Base-by-base conservation (phyloP, 202 grass and related monocot genomes). In the Panicum virgatum region DNA sequence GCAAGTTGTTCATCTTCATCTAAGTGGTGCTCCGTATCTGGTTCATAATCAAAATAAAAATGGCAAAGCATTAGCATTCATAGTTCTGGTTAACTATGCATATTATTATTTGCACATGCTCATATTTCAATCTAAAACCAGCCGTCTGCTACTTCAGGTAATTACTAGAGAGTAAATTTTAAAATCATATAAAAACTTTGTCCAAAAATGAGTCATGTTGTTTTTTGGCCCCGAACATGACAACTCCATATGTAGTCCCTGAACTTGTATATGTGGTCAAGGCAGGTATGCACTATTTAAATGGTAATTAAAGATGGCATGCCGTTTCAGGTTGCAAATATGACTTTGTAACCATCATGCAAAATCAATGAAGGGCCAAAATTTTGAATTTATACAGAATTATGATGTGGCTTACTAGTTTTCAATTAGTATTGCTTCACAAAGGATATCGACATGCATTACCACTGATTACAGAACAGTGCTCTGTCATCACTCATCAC, bases 1-100 rank as follows among this genome's bases (percentile, higher is more conserved):
- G 92, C 92, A 82, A 97, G 67, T 36, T 88, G 82, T 86, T 94
- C 95, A 86, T 97, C 95, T 83, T 97, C 92, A 77, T 91, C 88
- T 8, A 65, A 62, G 76, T 72, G 72, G 85, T 77, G 52, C 58
- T 54, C 76, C 19, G 45, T 80, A 61, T 58, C 78, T 80, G 78
- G 37, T 69, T 22, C 38, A 34, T 22, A 69, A 45, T 79, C 56
- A 43, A 77, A 70, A 84, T 39, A 32, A 86, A 86, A 79, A 83
- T 46, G 26, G 62, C 8, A 66, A 59, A 66, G 22, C 23, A 58
- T 62, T 80, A 85, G 51, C 42, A 36, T 38, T 27, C 38, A 86
- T 57, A 52, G 8, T 72, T 80, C 68, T 44, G 39, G 29, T 76
- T 53, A 82, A 79, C 15, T 16, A 0, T 69, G 39, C 10, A 51